phyloP scores from a whole-genome alignment of 208 protist genomes.

The Leishmania amazonensis region DNA sequence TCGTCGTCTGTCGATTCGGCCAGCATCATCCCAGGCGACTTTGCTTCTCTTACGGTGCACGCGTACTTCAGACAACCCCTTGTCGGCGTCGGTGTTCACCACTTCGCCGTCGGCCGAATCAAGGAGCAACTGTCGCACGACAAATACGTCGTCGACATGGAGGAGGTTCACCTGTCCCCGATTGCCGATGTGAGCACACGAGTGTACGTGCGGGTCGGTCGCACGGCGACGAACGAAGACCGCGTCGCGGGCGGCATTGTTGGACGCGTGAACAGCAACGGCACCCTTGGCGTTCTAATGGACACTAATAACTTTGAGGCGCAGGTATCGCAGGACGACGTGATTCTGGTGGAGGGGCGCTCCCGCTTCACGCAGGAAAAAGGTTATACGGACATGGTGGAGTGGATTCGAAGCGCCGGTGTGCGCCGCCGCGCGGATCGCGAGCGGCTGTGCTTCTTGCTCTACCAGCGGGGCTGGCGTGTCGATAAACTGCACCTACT shows the following conservation, averaged over 20 bases:
- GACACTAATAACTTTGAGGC: slow-evolving; percentile 81
- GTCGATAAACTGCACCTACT: slow-evolving; percentile 59
- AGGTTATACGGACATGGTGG: slow-evolving; percentile 44
- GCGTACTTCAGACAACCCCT: slow-evolving; percentile 73
- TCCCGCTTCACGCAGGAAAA: slow-evolving; percentile 47
- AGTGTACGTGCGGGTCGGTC: slow-evolving; percentile 61
- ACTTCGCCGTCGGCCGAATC: slow-evolving; percentile 67
- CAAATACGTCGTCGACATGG: slow-evolving; percentile 72
- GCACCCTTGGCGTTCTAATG: slow-evolving; percentile 79
- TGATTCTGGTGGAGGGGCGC: slow-evolving; percentile 71
- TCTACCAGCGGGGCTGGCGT: slow-evolving; percentile 70
- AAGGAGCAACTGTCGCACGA: slow-evolving; percentile 51
- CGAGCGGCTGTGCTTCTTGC: slow-evolving; percentile 50
- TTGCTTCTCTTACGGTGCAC: slow-evolving; percentile 15
- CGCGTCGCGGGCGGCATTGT: slow-evolving; percentile 75
- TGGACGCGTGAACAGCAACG: slow-evolving; percentile 82
- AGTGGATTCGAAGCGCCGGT: slow-evolving; percentile 63
- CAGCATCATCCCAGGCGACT: slow-evolving; percentile 16
- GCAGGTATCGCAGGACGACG: slow-evolving; percentile 57
- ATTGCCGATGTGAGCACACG: slow-evolving; percentile 80
- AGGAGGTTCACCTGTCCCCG: slow-evolving; percentile 67
- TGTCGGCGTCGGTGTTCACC: slow-evolving; percentile 62
- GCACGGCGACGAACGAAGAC: slow-evolving; percentile 31
- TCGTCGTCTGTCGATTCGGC: neutral
- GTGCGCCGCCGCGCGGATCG: slow-evolving; percentile 46